Base-by-base conservation (phyloP, 805 yeast genomes). In the Kluyveromyces wickerhamii region DNA sequence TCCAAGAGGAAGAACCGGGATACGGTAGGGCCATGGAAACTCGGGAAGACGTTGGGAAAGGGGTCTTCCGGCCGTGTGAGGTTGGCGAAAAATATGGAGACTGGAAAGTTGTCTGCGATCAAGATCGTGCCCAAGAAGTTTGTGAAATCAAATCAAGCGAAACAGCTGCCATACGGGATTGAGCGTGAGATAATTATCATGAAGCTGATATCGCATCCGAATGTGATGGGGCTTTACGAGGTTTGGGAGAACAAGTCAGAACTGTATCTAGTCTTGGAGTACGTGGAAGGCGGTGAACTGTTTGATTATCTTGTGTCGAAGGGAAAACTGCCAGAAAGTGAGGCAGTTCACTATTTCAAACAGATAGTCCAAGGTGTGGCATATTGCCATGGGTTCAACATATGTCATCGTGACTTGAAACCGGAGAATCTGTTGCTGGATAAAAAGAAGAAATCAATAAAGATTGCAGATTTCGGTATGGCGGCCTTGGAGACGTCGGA, bases 221-320 rank as follows among this genome's bases (percentile, higher is more conserved):
- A 92, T 52, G 92, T 92, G 16, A 77, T 92, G 73, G 82, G 92
- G 17, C 66, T 92, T 25, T 92, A 87, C 55, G 98, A 92, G 54
- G 98, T 92, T 16, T 92, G 97, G 97, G 98, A 92, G 60, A 89
- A 94, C 45, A 79, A 86, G 45, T 86, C 85, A 52, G 95, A 89
- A 40, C 67, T 92, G 38, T 83, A 79, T 49, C 57, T 83, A 44
- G 86, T 83, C 11, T 61, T 83, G 33, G 94, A 83, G 53, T 83
- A 81, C 54, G 89, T 83, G 21, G 88, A 83, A 57, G 89, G 92
- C n/a, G 94, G 94, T 39, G 94, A 83, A 57, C 61, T 83, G 36
- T 83, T 83, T 46, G 92, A 83, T 49, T 68, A 77, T 41, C 62
- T 83, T 36, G 86, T 82, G 5, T 59, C 65, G 18, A 71, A 72